Evolutionary conservation across 176 grass and related monocot genomes (phyloP).

Genomic region (Aegilops sharonensis): DNA sequence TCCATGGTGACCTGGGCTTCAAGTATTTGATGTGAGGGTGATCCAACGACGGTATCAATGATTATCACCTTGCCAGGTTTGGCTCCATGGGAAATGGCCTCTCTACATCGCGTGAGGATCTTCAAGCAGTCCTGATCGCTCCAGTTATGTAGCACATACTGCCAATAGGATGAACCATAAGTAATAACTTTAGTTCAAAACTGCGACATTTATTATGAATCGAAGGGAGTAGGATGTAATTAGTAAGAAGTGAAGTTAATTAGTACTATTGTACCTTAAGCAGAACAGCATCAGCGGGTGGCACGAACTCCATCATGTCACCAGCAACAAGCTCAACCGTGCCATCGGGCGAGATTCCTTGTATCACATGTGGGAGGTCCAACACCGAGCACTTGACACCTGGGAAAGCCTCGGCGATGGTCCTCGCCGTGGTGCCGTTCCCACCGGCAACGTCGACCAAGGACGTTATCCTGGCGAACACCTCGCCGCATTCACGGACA

Average conservation of each 20-base stretch:
- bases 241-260: too few relatives aligned
- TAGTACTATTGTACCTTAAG: slow-evolving; percentile 2
- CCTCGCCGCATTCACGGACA: background rate
- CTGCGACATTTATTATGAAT: too few relatives aligned
- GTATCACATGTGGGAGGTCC: background rate
- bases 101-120: background rate
- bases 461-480: background rate
- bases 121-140: slow-evolving; percentile 15
- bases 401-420: slow-evolving; percentile 4
- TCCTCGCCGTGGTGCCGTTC: slow-evolving; percentile 1
- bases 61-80: slow-evolving; percentile 42
- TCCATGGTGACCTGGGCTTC: slow-evolving; percentile 26
- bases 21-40: background rate
- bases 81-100: background rate
- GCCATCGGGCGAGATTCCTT: background rate
- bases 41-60: slow-evolving; percentile 22
- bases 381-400: background rate
- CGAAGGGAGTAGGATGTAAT: too few relatives aligned
- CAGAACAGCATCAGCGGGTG: background rate
- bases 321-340: background rate
- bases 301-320: slow-evolving; percentile 26
- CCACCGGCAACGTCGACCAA: background rate
- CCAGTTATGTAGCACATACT: slow-evolving; percentile 28
- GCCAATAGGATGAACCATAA: too few relatives aligned
- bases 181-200: too few relatives aligned